Conservation (phyloP, 139 green algal species). For the Chlamydomonas sphaeroides region DNA sequence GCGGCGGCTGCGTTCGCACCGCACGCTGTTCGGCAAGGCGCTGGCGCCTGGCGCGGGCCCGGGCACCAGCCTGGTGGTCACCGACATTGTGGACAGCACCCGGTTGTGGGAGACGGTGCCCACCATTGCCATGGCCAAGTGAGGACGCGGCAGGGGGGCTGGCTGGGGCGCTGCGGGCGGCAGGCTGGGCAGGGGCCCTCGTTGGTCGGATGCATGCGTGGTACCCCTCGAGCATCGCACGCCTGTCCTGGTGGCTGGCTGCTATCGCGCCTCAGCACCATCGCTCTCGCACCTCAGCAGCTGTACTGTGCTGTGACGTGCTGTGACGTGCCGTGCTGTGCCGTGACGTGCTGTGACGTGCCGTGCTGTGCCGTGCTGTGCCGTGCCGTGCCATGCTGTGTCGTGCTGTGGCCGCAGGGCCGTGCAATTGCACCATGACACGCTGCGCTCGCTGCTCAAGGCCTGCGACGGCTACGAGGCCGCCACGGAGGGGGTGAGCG, state of each 20-base stretch:
- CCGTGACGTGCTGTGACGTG: too few relatives aligned
- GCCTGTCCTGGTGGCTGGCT: too few relatives aligned
- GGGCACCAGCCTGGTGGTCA: slow-evolving; percentile 16
- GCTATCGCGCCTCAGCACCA: too few relatives aligned
- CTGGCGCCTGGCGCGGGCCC: slow-evolving; percentile 10
- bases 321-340: too few relatives aligned
- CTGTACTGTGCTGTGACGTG: too few relatives aligned
- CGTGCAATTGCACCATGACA: slow-evolving; percentile 33
- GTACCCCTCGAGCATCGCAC: too few relatives aligned
- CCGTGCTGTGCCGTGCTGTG: too few relatives aligned
- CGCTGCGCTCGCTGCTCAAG: slow-evolving; percentile 15
- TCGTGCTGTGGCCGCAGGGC: too few relatives aligned
- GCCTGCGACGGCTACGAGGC: slow-evolving; percentile 23
- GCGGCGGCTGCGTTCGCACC: neutral
- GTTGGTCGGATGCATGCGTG: too few relatives aligned
- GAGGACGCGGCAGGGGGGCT: neutral
- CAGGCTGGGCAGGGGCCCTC: neutral
- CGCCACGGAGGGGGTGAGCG: slow-evolving; percentile 28
- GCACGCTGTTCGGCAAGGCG: slow-evolving; percentile 7
- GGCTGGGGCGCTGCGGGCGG: too few relatives aligned
- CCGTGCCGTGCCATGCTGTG: too few relatives aligned
- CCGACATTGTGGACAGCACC: slow-evolving; percentile 37
- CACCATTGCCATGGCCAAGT: slow-evolving; percentile 10
- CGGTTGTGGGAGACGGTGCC: slow-evolving; percentile 31
- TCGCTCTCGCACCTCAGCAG: too few relatives aligned